Conservation (phyloP, 331 rosid genomes). For the Pyrus hybrid region DNA sequence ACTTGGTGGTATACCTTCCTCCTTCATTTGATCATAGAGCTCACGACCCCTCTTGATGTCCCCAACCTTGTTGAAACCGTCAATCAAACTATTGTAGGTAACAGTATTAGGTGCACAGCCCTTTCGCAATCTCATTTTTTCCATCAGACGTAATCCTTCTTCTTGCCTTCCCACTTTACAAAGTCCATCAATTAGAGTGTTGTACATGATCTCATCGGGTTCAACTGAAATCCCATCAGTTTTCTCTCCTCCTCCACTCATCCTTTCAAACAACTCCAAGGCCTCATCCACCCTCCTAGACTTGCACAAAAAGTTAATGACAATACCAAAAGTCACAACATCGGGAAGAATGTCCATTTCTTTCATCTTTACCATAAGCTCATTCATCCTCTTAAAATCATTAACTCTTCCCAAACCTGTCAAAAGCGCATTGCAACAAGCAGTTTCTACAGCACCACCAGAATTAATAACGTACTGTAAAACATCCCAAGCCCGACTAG, state of each 20-base stretch:
- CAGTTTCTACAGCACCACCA: slow-evolving; percentile 42
- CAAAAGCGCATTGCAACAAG: slow-evolving; percentile 64
- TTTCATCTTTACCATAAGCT: slow-evolving; percentile 52
- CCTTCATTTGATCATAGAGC: slow-evolving; percentile 54
- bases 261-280: slow-evolving; percentile 38
- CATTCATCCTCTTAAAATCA: slow-evolving; percentile 48
- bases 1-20: slow-evolving; percentile 37
- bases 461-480: slow-evolving; percentile 37
- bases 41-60: slow-evolving; percentile 44
- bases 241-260: slow-evolving; percentile 34
- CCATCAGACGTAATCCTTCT: slow-evolving; percentile 52
- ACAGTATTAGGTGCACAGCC: slow-evolving; percentile 37
- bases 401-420: slow-evolving; percentile 43
- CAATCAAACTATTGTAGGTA: slow-evolving; percentile 73
- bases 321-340: slow-evolving; percentile 60
- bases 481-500: slow-evolving; percentile 48
- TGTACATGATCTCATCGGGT: slow-evolving; percentile 57
- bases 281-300: slow-evolving; percentile 65
- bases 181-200: slow-evolving; percentile 74
- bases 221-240: slow-evolving; percentile 17
- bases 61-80: slow-evolving; percentile 61
- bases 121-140: slow-evolving; percentile 42
- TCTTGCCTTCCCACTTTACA: slow-evolving; percentile 83
- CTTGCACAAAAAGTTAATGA: slow-evolving; percentile 49
- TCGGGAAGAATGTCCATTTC: slow-evolving; percentile 46